A percentile compares a stretch with the other conserved stretches of the same genome.
Evolutionary conservation across 1,284 basidiomycete genomes (phyloP).

Genomic region (Wallemia mellicola): DNA sequence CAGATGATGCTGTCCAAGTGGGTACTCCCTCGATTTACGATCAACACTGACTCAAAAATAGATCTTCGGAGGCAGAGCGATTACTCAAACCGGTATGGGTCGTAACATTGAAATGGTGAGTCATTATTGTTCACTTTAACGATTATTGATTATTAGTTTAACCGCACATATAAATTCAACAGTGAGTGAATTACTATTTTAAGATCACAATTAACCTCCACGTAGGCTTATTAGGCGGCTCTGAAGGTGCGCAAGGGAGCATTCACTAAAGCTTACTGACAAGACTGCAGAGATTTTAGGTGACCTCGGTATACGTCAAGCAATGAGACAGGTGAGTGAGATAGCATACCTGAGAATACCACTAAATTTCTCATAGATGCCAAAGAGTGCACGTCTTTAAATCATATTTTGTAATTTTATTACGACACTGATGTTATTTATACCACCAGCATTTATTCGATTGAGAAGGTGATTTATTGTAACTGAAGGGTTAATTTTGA

Average conservation of each 20-base stretch:
- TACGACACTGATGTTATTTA: no score
- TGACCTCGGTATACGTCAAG: slow-evolving; percentile 23
- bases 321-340: slow-evolving; percentile 5
- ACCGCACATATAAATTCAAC: slow-evolving; percentile 48
- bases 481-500: neutral
- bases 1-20: neutral
- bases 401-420: no score
- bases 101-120: slow-evolving; percentile 20
- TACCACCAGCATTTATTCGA: neutral
- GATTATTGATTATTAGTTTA: no score
- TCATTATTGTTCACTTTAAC: no score
- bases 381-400: neutral
- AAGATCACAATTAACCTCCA: neutral
- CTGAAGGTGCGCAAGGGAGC: slow-evolving; percentile 7
- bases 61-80: neutral
- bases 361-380: neutral
- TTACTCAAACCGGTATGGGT: slow-evolving; percentile 24
- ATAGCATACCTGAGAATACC: neutral
- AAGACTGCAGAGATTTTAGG: slow-evolving; percentile 19
- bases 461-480: neutral
- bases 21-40: neutral
- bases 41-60: neutral
- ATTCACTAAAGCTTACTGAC: neutral
- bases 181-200: slow-evolving; percentile 15
- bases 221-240: slow-evolving; percentile 12